Conservation (phyloP, 1,139 yeast genomes). For the Suhomyces guaymorum region DNA sequence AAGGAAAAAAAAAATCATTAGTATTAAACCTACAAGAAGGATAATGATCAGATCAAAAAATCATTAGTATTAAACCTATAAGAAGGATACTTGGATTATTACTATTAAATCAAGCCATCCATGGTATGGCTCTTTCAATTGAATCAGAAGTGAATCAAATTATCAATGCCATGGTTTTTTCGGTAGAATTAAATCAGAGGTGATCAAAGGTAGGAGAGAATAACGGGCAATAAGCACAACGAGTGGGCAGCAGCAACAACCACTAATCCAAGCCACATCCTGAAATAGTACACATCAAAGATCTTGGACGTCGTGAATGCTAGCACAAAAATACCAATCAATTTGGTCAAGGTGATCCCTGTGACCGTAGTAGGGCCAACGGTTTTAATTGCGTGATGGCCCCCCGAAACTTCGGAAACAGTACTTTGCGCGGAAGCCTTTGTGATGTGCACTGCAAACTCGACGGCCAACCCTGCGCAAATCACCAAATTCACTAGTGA, state of each 20-base stretch:
- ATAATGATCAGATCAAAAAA: no score
- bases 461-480: conserved; percentile 90
- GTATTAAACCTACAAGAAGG: no score
- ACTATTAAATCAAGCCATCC: no score
- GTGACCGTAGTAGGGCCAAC: conserved; percentile 88
- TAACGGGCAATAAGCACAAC: conserved; percentile 72
- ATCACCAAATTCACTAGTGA: conserved; percentile 84
- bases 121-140: no score
- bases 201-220: conserved; percentile 35
- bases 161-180: no score
- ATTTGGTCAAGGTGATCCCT: conserved; percentile 87
- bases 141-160: no score
- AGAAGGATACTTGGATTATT: no score
- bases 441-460: conserved; percentile 85
- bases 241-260: conserved; percentile 77
- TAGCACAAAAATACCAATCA: conserved; percentile 82
- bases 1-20: no score
- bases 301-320: conserved; percentile 86
- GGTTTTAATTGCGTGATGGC: conserved; percentile 64
- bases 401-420: no score
- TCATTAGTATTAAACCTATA: no score
- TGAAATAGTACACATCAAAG: conserved; percentile 86
- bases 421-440: no score
- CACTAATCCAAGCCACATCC: conserved; percentile 92
- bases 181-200: no score